Evolutionary conservation across 2,329 filamentous ascomycete genomes (phyloP).

Genomic region (Penicillium concentricum): DNA sequence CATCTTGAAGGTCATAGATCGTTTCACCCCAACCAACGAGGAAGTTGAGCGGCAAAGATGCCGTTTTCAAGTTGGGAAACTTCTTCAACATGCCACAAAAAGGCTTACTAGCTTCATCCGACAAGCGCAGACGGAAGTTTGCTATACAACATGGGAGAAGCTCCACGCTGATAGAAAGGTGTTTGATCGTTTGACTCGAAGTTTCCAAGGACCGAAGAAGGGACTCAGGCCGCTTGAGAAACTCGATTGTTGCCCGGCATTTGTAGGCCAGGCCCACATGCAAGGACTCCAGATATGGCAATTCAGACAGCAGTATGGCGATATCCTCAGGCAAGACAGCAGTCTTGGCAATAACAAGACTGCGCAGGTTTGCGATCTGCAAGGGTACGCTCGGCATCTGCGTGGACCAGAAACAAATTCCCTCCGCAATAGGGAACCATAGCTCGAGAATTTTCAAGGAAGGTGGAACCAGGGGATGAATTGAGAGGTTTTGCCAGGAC

Average conservation of each 20-base stretch:
- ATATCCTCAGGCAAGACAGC: background rate
- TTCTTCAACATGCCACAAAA: background rate
- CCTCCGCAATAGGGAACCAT: background rate
- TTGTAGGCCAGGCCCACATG: background rate
- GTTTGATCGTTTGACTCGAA: background rate
- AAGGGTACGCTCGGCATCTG: background rate
- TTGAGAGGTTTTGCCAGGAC: background rate
- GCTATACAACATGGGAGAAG: background rate
- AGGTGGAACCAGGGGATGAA: constrained; percentile 8
- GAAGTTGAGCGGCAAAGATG: background rate
- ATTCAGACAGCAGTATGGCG: background rate
- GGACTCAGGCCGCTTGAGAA: background rate
- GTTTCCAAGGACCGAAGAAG: background rate
- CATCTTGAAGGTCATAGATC: background rate
- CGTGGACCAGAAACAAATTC: background rate
- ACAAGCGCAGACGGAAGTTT: background rate
- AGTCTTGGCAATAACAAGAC: background rate
- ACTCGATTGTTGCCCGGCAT: background rate
- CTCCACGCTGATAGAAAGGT: background rate
- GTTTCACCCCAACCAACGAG: background rate
- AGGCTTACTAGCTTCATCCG: background rate
- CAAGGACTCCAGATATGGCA: background rate
- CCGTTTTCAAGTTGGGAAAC: background rate
- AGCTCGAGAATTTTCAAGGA: constrained; percentile 3
- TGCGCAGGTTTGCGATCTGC: background rate